Percentiles rank a stretch among this genome's conserved stretches.
Conservation (phyloP, 768 basidiomycete genomes). For the Termitomyces sp. region DNA sequence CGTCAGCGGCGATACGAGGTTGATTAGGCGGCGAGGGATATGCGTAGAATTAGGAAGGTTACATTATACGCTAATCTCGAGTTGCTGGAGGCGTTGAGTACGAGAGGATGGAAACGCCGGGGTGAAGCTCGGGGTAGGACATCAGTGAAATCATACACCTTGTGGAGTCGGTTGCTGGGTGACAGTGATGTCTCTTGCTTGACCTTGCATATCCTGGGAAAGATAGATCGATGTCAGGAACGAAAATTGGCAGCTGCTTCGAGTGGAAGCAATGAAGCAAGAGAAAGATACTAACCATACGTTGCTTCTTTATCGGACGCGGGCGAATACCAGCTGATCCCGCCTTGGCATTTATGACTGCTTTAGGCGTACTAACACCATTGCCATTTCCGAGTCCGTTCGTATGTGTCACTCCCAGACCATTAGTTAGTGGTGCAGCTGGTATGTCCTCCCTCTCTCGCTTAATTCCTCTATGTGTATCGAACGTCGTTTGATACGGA, state of each 20-base stretch:
- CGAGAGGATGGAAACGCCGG: background rate
- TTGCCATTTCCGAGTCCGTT: constrained; percentile 17
- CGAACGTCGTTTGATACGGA: constrained; percentile 3
- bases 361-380: constrained; percentile 23
- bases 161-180: constrained; percentile 75
- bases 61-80: background rate
- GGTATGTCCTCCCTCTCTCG: constrained; percentile 35
- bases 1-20: background rate
- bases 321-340: constrained; percentile 57
- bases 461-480: constrained; percentile 36
- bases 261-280: too few relatives aligned
- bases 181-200: constrained; percentile 55
- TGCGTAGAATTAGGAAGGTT: background rate
- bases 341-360: constrained; percentile 50
- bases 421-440: constrained; percentile 20
- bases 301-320: constrained; percentile 72
- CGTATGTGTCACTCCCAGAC: constrained; percentile 17
- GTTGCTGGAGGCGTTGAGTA: background rate
- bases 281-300: constrained; percentile 50
- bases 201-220: constrained; percentile 59
- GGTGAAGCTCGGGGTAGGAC: background rate
- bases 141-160: constrained; percentile 40
- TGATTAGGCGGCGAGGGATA: constrained; percentile 2
- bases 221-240: background rate
- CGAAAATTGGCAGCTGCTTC: background rate